These are phyloP conservation scores for Pseudonitzschia multistriata DNA, from an alignment of 108 stramenopile genomes.

Conservation along the genomic window DNA sequence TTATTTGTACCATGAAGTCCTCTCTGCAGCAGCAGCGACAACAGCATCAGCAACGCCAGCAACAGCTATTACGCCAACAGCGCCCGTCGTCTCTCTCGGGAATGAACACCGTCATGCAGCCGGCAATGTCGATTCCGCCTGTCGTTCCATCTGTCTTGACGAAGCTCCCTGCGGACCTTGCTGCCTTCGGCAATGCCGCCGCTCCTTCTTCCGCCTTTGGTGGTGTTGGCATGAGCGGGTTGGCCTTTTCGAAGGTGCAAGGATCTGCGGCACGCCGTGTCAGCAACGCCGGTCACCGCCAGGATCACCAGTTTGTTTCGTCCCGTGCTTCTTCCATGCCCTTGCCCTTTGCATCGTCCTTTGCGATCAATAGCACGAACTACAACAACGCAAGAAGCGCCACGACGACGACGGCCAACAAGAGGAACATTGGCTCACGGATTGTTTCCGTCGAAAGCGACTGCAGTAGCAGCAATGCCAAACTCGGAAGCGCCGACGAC, in stretches of 20 bases:
- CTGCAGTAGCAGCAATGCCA: not conserved
- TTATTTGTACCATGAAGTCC: slow-evolving; percentile 14
- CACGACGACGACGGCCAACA: not conserved
- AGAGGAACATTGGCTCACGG: no score
- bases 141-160: not conserved
- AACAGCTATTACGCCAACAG: not conserved
- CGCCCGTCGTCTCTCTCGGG: not conserved
- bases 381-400: not conserved
- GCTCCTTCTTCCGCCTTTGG: not conserved
- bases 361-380: not conserved
- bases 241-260: not conserved
- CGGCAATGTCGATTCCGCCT: not conserved
- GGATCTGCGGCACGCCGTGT: not conserved
- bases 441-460: no score
- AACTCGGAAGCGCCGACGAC: not conserved
- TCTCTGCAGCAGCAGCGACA: not conserved
- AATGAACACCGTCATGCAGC: not conserved
- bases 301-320: not conserved
- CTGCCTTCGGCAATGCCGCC: not conserved
- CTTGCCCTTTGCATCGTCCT: not conserved
- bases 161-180: not conserved
- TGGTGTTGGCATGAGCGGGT: not conserved
- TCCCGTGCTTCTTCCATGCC: not conserved
- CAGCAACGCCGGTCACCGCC: not conserved
- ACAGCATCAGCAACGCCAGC: not conserved